Base-by-base conservation (phyloP, 352 stramenopile genomes). In the Pythium aphanidermatum region DNA sequence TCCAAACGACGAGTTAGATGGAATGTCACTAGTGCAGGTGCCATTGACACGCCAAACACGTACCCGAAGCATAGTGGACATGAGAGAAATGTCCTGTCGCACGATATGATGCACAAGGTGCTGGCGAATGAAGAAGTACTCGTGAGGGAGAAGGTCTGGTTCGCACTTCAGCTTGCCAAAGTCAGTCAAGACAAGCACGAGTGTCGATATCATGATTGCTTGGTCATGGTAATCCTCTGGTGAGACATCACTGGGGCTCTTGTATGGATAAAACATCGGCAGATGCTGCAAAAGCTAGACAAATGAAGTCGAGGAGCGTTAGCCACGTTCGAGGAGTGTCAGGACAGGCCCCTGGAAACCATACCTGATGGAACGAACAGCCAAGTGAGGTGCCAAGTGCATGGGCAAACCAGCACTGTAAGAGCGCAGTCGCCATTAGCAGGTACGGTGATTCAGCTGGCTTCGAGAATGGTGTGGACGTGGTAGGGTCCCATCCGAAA, bases 61-160 rank as follows among this genome's bases (percentile, higher is more conserved):
- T 69, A 93, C 82, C 51, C 77, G 60, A 24, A 91, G 52, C 8
- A 75, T 83, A 44, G 91, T 82, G 19, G 66, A 65, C 2, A 95
- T 52, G 19, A 88, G 55, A n/a, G 73, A 46, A 3, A 79, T 50
- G 51, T 95, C 80, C 50, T 92, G 77, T 16, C 79, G 81, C 16
- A 78, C 64, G 35, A 96, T 60, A 12, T 88, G 73, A 43, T 79
- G 67, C 17, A 86, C 68, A 31, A 96, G 63, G 43, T 95, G 80
- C 51, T 94, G 74, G 5, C 71, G 75, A 21, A 96, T 60, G 44
- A 95, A 95, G n/a, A 80, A 83, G 42, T 95, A 95, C 59, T 96
- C 87, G 55, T 96, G 84, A 14, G 85, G 82, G 31, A 96, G 68
- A 32, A 96, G 66, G 17, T 95, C 76, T 14, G 65, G 67, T 24